Percentiles rank a stretch among this genome's conserved stretches.
These are phyloP conservation scores for Panaeolus papilionaceus DNA, from an alignment of 768 basidiomycete genomes.

Conservation along the genomic window DNA sequence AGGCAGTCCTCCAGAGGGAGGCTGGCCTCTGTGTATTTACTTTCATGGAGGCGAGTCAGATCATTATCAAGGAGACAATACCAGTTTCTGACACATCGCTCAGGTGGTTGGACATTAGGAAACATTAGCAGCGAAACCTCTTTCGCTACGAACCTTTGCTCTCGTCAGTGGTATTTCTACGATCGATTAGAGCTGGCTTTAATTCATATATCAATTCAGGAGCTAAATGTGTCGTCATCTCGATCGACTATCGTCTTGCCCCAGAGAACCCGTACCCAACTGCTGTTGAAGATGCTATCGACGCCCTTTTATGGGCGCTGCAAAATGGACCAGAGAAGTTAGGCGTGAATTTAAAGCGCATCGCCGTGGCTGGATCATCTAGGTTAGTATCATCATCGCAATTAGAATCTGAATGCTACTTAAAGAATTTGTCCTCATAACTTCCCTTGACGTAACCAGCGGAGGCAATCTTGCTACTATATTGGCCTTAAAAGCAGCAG, in stretches of 20 bases:
- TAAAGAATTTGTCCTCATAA: neutral
- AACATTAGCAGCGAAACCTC: constrained; percentile 64
- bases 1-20: constrained; percentile 51
- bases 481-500: constrained; percentile 63
- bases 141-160: constrained; percentile 67
- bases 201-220: constrained; percentile 38
- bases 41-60: constrained; percentile 68
- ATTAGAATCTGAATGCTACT: neutral
- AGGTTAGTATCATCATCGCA: constrained; percentile 47
- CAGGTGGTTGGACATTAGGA: constrained; percentile 83
- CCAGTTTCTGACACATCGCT: neutral
- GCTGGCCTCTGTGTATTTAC: constrained; percentile 78
- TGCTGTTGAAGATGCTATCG: constrained; percentile 75
- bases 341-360: constrained; percentile 52
- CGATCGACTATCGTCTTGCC: constrained; percentile 75
- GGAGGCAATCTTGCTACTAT: constrained; percentile 77
- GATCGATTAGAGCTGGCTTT: neutral
- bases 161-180: constrained; percentile 42
- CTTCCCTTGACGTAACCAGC: constrained; percentile 35
- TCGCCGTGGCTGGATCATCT: constrained; percentile 78
- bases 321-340: constrained; percentile 52
- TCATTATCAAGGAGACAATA: neutral
- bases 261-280: constrained; percentile 76
- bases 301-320: constrained; percentile 67
- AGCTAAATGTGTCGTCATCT: constrained; percentile 65